Conservation (phyloP, 2,329 filamentous ascomycete species). For the Reticulascus tulasneorum region DNA sequence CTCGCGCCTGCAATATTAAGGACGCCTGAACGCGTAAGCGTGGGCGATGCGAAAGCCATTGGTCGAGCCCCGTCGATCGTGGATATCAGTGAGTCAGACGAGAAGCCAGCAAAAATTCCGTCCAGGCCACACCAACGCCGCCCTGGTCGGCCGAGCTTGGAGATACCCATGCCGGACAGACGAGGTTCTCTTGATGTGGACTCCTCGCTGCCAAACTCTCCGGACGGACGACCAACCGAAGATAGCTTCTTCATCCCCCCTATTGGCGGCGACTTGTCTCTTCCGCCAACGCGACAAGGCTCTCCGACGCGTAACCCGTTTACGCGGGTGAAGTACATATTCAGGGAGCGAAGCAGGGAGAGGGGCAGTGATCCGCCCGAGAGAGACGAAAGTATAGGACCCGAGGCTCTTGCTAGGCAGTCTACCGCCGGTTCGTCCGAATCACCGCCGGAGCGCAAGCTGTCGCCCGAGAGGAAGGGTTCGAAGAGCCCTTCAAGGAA, state of each 20-base stretch:
- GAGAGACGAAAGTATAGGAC: no score
- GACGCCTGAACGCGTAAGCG: constrained; percentile 15
- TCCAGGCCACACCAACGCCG: constrained; percentile 19
- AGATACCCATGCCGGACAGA: constrained; percentile 38
- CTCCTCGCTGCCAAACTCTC: constrained; percentile 47
- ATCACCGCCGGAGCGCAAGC: constrained; percentile 15
- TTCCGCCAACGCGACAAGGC: constrained; percentile 55
- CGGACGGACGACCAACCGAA: constrained; percentile 43
- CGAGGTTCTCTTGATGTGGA: constrained; percentile 40
- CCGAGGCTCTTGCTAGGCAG: constrained; percentile 21
- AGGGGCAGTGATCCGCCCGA: constrained; percentile 32
- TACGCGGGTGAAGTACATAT: constrained; percentile 50
- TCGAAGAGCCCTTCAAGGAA: constrained; percentile 37
- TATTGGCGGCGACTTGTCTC: constrained; percentile 60
- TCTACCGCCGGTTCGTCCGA: constrained; percentile 9
- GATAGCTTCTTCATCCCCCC: constrained; percentile 51
- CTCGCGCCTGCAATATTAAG: constrained; percentile 1
- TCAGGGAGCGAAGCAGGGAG: constrained; percentile 50
- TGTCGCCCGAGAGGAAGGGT: constrained; percentile 21
- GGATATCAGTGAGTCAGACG: constrained; percentile 38
- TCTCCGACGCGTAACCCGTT: constrained; percentile 62
- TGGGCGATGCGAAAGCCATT: constrained; percentile 3
- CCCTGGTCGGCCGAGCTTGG: constrained; percentile 40
- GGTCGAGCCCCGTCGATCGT: constrained; percentile 32
- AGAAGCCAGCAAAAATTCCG: constrained; percentile 17